phyloP scores from a whole-genome alignment of 306 rosid genomes.

The Quercus suber region DNA sequence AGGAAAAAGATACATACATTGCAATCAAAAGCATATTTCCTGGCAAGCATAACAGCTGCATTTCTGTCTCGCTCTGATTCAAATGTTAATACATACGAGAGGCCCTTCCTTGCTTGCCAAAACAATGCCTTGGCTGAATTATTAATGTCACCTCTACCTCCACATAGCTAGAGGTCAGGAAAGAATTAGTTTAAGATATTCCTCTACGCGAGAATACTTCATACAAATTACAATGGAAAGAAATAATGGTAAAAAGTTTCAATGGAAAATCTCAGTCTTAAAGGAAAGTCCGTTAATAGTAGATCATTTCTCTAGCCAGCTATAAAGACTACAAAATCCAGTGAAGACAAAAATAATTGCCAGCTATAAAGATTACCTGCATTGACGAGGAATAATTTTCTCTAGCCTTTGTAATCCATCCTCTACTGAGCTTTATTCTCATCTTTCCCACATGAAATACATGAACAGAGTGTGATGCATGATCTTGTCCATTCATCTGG shows the following conservation, averaged over 20 bases:
- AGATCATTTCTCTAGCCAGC: too few relatives aligned
- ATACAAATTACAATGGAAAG: background rate
- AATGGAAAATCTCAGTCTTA: background rate
- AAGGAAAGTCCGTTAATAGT: background rate
- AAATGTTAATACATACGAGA: slow-evolving; percentile 70
- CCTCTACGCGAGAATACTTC: background rate
- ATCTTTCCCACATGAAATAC: slow-evolving; percentile 83
- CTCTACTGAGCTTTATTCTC: slow-evolving; percentile 92
- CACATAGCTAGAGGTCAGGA: slow-evolving; percentile 58
- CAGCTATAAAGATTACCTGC: slow-evolving; percentile 60
- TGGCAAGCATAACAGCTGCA: slow-evolving; percentile 72
- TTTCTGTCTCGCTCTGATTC: slow-evolving; percentile 90
- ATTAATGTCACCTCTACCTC: slow-evolving; percentile 54
- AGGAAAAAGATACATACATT: slow-evolving; percentile 47
- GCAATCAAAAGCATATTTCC: slow-evolving; percentile 90
- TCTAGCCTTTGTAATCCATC: slow-evolving; percentile 97
- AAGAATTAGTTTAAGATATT: slow-evolving; percentile 20
- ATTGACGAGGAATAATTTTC: slow-evolving; percentile 84
- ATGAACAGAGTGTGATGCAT: slow-evolving; percentile 85
- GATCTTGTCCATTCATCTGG: slow-evolving; percentile 84
- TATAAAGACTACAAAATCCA: too few relatives aligned
- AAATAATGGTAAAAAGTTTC: background rate
- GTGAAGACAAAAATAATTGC: background rate
- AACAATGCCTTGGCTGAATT: slow-evolving; percentile 66
- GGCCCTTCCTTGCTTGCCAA: slow-evolving; percentile 96